phyloP scores from a whole-genome alignment of 176 grass and related monocot genomes.

The barley (Hordeum vulgare) region DNA sequence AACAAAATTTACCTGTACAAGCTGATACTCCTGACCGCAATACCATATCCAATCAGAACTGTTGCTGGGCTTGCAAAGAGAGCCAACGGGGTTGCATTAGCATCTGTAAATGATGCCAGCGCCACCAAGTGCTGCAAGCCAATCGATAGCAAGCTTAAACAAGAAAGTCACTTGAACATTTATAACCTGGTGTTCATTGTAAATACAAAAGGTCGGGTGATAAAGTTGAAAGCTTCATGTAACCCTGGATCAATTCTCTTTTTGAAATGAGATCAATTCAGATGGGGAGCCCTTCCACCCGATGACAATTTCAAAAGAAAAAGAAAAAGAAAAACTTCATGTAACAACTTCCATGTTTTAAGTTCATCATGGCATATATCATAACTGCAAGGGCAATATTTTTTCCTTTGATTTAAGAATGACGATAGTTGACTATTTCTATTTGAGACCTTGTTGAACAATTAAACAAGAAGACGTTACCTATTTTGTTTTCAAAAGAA shows the following conservation, averaged over 20 bases:
- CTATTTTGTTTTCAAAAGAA: background rate
- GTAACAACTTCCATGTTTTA: slow-evolving; percentile 3
- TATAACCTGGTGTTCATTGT: slow-evolving; percentile 76
- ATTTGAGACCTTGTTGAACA: background rate
- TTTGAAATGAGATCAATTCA: too few species aligned
- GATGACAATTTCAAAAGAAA: too few species aligned
- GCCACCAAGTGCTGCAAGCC: slow-evolving; percentile 74
- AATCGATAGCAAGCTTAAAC: slow-evolving; percentile 97
- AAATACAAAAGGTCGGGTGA: slow-evolving; percentile 32
- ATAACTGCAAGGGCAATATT: background rate
- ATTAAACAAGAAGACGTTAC: background rate
- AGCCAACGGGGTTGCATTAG: slow-evolving; percentile 89
- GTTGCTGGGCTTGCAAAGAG: slow-evolving; percentile 92
- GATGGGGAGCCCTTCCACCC: too few species aligned
- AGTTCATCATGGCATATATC: background rate
- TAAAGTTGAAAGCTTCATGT: too few species aligned
- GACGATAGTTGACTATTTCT: background rate
- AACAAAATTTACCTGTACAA: slow-evolving; percentile 66
- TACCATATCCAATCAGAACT: slow-evolving; percentile 96
- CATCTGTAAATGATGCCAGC: slow-evolving; percentile 80
- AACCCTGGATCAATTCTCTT: too few species aligned
- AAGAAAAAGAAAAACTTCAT: background rate
- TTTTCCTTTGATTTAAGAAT: slow-evolving; percentile 1
- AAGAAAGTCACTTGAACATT: slow-evolving; percentile 99
- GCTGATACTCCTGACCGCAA: slow-evolving; percentile 86